Evolutionary conservation across 164 flowering plant genomes (phyloP).

Genomic region (Cinnamomum micranthum): DNA sequence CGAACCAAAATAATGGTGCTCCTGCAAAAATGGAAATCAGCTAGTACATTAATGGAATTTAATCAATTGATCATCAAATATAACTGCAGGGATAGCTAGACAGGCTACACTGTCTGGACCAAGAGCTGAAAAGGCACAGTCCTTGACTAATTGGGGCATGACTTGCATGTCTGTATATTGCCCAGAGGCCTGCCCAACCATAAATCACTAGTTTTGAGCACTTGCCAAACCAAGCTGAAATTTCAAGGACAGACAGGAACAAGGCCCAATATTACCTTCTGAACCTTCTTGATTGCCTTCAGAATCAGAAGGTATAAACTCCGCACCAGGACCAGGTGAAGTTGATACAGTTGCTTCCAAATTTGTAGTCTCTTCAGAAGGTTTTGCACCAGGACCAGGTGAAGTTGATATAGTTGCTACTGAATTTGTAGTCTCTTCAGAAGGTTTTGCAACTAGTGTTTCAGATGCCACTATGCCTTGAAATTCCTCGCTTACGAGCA

Average conservation of each 20-base stretch:
- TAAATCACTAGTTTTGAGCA: not conserved
- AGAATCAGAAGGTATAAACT: slow-evolving; percentile 28
- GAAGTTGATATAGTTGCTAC: slow-evolving; percentile 24
- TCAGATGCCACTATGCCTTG: slow-evolving; percentile 90
- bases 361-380: slow-evolving; percentile 26
- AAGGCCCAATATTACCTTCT: slow-evolving; percentile 27
- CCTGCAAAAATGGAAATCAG: slow-evolving; percentile 35
- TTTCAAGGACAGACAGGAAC: not conserved
- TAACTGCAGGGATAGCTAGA: too few relatives aligned
- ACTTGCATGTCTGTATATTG: too few relatives aligned
- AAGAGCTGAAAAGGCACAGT: too few relatives aligned
- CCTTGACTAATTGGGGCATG: too few relatives aligned
- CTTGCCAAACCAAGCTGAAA: not conserved
- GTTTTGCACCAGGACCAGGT: slow-evolving; percentile 23
- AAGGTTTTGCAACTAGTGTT: slow-evolving; percentile 37
- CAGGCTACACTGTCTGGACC: too few relatives aligned
- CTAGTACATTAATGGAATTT: not conserved
- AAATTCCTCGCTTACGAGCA: slow-evolving; percentile 93
- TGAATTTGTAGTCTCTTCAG: slow-evolving; percentile 23
- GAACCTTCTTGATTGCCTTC: slow-evolving; percentile 29
- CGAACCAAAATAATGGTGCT: slow-evolving; percentile 66
- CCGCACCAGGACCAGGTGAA: slow-evolving; percentile 18
- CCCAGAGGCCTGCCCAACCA: too few relatives aligned
- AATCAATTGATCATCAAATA: not conserved
- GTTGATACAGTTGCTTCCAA: slow-evolving; percentile 21